Conservation (phyloP, 164 flowering plant genomes). For the Pachysandra terminalis region DNA sequence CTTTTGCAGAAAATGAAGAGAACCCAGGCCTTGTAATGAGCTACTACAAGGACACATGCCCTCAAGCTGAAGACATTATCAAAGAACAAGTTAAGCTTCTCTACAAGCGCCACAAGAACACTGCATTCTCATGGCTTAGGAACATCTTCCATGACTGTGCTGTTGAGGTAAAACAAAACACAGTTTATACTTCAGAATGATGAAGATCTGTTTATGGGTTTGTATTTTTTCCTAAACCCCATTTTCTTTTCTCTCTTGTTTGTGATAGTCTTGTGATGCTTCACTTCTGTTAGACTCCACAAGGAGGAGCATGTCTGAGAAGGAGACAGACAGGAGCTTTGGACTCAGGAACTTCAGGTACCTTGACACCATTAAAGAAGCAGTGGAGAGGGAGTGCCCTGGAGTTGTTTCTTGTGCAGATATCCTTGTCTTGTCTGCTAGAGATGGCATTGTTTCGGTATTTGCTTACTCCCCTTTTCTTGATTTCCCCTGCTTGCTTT, state of each 20-base stretch:
- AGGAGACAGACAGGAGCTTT: constrained; percentile 97
- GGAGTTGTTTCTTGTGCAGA: constrained; percentile 94
- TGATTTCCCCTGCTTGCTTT: background rate
- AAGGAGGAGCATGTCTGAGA: constrained; percentile 91
- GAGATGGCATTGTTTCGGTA: constrained; percentile 94
- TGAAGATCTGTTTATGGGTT: constrained; percentile 4
- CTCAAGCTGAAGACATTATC: constrained; percentile 95
- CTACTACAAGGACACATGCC: constrained; percentile 86
- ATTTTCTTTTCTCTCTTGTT: constrained; percentile 1
- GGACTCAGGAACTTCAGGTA: constrained; percentile 94
- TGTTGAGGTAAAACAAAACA: constrained; percentile 52
- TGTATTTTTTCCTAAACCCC: background rate
- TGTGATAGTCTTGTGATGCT: constrained; percentile 89
- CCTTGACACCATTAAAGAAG: constrained; percentile 85
- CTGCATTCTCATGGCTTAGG: constrained; percentile 99
- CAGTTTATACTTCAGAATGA: background rate
- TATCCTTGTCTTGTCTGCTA: constrained; percentile 88
- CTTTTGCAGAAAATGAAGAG: constrained; percentile 48
- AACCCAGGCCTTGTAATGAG: constrained; percentile 78
- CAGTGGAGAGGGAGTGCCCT: constrained; percentile 98
- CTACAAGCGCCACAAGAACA: constrained; percentile 98
- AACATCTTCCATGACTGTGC: constrained; percentile 99
- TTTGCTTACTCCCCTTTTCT: background rate
- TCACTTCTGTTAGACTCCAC: constrained; percentile 94
- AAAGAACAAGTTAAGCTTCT: constrained; percentile 88